These are phyloP conservation scores for Paramyrothecium sp. DNA, from an alignment of 2,329 filamentous ascomycete species.

Conservation along the genomic window DNA sequence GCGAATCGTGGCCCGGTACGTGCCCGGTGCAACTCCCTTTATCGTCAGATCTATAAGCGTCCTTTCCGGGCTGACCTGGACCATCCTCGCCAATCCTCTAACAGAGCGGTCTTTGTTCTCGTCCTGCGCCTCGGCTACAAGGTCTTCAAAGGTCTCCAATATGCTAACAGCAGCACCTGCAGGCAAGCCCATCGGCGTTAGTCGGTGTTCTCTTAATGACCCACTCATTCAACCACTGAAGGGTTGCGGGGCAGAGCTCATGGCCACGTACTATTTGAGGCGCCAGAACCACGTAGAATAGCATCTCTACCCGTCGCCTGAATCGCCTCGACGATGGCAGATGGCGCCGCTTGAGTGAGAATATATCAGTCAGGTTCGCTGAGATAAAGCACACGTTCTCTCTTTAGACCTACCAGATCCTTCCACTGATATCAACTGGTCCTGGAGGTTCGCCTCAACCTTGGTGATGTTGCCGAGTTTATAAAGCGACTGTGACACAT, in stretches of 20 bases:
- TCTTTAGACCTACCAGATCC: constrained; percentile 65
- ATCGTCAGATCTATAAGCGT: constrained; percentile 88
- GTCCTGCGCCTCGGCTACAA: constrained; percentile 39
- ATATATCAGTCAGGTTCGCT: neutral
- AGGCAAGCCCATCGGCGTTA: constrained; percentile 7
- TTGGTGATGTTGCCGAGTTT: constrained; percentile 78
- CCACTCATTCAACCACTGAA: neutral
- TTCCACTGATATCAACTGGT: constrained; percentile 81
- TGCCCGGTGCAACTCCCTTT: constrained; percentile 76
- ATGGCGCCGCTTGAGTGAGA: constrained; percentile 67
- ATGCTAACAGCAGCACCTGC: constrained; percentile 87
- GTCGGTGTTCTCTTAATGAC: neutral
- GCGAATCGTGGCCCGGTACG: constrained; percentile 80
- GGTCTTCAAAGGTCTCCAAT: constrained; percentile 77
- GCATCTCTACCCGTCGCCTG: constrained; percentile 90
- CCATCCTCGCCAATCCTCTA: constrained; percentile 86
- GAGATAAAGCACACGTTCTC: constrained; percentile 3
- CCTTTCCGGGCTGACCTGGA: constrained; percentile 76
- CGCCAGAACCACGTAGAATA: constrained; percentile 85
- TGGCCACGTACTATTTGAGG: constrained; percentile 69
- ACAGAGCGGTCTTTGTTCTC: constrained; percentile 56
- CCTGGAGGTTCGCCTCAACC: constrained; percentile 76
- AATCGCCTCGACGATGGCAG: constrained; percentile 83
- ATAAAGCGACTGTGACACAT: constrained; percentile 76
- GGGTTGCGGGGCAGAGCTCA: constrained; percentile 2